Evolutionary conservation across 225 moss, liverwort and hornwort species (phyloP), one percentile per base, ranked within the genome.

Genomic region (Sphagnum contortum): DNA sequence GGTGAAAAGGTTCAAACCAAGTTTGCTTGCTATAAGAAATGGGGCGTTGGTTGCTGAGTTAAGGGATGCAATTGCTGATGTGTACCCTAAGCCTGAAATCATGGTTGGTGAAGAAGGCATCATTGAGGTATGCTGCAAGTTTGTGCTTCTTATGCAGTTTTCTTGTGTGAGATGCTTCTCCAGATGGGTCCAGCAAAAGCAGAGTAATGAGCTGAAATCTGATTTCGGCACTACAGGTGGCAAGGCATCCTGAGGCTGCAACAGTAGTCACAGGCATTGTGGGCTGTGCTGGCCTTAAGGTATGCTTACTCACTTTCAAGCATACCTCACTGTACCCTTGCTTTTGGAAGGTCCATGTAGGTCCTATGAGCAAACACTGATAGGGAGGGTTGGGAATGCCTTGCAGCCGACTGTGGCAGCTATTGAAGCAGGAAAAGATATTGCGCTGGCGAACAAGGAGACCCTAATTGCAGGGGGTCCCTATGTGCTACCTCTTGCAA

Each of bases 391-490:
- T 29, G 29, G 29, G 29, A 29, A 29, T 29, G 29, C 29, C 29
- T 64, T 8, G 70, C 88, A 96, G 92, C 95, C 95, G 54, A 96
- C 95, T 9, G 90, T 90, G 55, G 92, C 95, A 54, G 95, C 95
- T 48, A 96, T 96, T 70, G 70, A 96, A 86, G 95, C 95, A 12
- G 95, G 92, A 12, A 96, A 96, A 70, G 90, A 96, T 71, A 96
- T 96, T 47, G 95, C 92, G 47, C 73, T 96, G 64, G 95, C 95
- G 72, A 96, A 96, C 67, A 92, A 96, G 66, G 95, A 96, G 74
- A 96, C 95, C 45, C 74, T 96, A 75, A 96, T 96, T 57, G 95
- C 95, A 68, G 95, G 95, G 68, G 95, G 95, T 50, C 95, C 95
- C 6, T 96, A 90, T 77, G 88, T 96, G 12, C 78, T 96, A 46